These are phyloP conservation scores for Colletotrichum musae DNA, from an alignment of 2,329 filamentous ascomycete genomes.

Conservation along the genomic window DNA sequence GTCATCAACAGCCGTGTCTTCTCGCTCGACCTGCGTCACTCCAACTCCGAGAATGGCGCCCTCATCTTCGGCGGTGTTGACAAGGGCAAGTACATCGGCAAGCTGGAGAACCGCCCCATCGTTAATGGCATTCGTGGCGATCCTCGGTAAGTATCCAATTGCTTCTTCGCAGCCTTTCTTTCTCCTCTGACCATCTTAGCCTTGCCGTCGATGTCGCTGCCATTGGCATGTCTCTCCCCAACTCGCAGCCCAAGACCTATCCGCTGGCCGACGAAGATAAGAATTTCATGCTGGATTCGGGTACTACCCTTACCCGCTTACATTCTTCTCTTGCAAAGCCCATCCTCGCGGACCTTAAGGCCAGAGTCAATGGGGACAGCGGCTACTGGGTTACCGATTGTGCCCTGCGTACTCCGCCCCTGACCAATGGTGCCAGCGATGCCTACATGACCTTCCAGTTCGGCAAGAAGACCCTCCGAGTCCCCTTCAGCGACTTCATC, in stretches of 20 bases:
- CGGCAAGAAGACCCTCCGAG: slow-evolving; percentile 55
- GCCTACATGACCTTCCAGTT: slow-evolving; percentile 63
- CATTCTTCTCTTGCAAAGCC: slow-evolving; percentile 58
- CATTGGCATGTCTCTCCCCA: slow-evolving; percentile 50
- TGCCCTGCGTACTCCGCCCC: slow-evolving; percentile 47
- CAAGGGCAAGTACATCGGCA: slow-evolving; percentile 65
- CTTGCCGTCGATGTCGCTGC: slow-evolving; percentile 52
- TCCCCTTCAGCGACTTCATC: slow-evolving; percentile 65
- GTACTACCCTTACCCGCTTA: slow-evolving; percentile 65
- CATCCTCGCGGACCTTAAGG: slow-evolving; percentile 60
- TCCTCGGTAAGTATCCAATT: slow-evolving; percentile 46
- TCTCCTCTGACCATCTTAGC: slow-evolving; percentile 34
- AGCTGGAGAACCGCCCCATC: slow-evolving; percentile 59
- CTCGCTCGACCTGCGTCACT: slow-evolving; percentile 64
- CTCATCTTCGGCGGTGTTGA: slow-evolving; percentile 69
- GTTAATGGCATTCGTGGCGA: slow-evolving; percentile 54
- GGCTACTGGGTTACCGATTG: slow-evolving; percentile 64
- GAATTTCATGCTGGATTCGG: slow-evolving; percentile 66
- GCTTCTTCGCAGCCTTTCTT: neutral
- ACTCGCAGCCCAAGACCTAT: slow-evolving; percentile 43
- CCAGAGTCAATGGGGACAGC: slow-evolving; percentile 51
- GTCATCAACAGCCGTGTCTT: slow-evolving; percentile 66
- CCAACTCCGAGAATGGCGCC: slow-evolving; percentile 60
- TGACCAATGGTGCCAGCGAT: slow-evolving; percentile 49
- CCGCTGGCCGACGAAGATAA: slow-evolving; percentile 49